Evolutionary conservation across 1,139 yeast species (phyloP), one percentile per base, ranked within the genome.

Genomic region (Suhomyces panamericanus): DNA sequence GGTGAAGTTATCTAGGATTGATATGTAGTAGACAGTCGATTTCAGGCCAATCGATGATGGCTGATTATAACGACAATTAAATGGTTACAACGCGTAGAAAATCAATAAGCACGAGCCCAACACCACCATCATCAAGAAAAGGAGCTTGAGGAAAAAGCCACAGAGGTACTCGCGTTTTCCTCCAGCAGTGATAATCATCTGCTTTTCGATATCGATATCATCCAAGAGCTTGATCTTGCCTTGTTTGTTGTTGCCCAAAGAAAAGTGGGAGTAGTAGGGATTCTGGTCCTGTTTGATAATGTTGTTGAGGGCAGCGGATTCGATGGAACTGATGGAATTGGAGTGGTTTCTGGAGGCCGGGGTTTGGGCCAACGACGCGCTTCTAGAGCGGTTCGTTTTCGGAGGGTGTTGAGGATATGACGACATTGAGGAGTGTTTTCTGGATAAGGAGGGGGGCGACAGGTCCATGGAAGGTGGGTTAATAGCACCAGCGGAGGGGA

Each of bases 131-230:
- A 61, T 55, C 41, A 70, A 63, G 16, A 70, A 54, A 4, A 62
- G 17, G 32, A 70, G 53, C 54, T 70, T 70, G 38, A 65, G 52
- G 24, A 68, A 56, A 46, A 69, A 70, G 31, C 67, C 62, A 39
- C 58, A 54, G 17, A 70, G 70, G 43, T 66, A 57, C 42, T 69
- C 72, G 35, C 64, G 57, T 42, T 59, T 66, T 6, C 75, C 75
- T 9, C 75, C 75, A 4, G 75, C 75, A 20, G 70, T 67, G 22
- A 64, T 52, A 31, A 69, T 69, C 41, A 70, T 50, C 53, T 70
- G 75, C 34, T 68, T 67, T 47, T 70, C 76, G 48, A 70, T 58
- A 39, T 70, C 76, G 3, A 60, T 55, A 35, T 64, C 64, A 43
- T 67, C 69, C 52, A 60, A 54, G 35, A 54, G 49, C 41, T 44